Evolutionary conservation across 2,329 filamentous ascomycete genomes (phyloP).

Genomic region (Dactylellina parvicollis): DNA sequence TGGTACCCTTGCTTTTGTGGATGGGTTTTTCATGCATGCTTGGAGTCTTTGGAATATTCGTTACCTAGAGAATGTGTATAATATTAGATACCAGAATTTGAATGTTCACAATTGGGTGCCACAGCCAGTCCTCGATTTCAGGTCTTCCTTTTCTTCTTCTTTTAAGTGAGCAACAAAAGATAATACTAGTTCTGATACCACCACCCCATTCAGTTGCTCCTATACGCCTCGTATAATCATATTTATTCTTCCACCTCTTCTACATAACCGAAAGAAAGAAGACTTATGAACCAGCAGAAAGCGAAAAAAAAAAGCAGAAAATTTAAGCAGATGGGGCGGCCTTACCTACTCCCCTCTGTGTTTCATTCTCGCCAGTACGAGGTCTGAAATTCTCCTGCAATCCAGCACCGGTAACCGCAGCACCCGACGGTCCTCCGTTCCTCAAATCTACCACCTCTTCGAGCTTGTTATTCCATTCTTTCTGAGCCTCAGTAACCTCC

Average conservation of each 20-base stretch:
- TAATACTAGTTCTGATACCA: not conserved
- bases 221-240: not conserved
- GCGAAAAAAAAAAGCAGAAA: not conserved
- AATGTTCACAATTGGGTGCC: not conserved
- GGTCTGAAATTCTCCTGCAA: conserved; percentile 24
- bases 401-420: not conserved
- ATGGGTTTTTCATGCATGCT: not conserved
- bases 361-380: conserved; percentile 7
- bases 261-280: not conserved
- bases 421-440: conserved; percentile 3
- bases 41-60: conserved; percentile 18
- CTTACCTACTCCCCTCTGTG: conserved; percentile 32
- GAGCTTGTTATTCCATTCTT: not conserved
- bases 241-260: no score
- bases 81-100: conserved; percentile 14
- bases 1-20: not conserved
- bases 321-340: conserved; percentile 43
- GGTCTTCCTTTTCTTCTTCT: not conserved
- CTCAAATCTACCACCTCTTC: conserved; percentile 35
- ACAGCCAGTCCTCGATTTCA: not conserved
- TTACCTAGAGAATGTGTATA: conserved; percentile 31
- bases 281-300: not conserved
- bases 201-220: not conserved
- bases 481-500: not conserved
- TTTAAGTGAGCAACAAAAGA: not conserved